Conservation (phyloP, 2,329 filamentous ascomycete species). For the Monosporascus sp. region DNA sequence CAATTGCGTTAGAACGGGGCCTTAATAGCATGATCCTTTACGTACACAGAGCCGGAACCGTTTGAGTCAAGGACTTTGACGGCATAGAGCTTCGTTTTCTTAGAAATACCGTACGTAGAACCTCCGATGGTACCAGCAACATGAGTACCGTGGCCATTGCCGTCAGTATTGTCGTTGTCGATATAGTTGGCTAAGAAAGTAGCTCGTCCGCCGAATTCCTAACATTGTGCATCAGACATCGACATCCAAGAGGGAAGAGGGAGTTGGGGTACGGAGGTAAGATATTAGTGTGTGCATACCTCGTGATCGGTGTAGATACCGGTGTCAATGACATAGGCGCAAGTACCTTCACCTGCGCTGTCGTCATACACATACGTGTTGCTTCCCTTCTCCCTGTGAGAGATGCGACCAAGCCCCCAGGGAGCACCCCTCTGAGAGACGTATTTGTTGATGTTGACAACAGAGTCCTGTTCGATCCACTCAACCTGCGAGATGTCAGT, state of each 20-base stretch:
- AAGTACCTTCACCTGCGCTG: conserved; percentile 14
- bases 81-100: conserved; percentile 13
- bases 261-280: too few relatives aligned
- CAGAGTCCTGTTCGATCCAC: conserved; percentile 6
- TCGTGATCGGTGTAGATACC: conserved; percentile 33
- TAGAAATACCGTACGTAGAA: conserved; percentile 14
- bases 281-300: too few relatives aligned
- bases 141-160: conserved; percentile 35
- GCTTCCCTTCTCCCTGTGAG: conserved; percentile 8
- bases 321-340: conserved; percentile 36
- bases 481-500: conserved; percentile 3
- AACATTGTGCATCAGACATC: background rate
- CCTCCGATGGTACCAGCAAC: conserved; percentile 13
- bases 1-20: background rate
- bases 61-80: conserved; percentile 8
- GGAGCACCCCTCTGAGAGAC: conserved; percentile 25
- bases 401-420: conserved; percentile 20
- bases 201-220: conserved; percentile 21
- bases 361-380: conserved; percentile 15
- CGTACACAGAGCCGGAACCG: conserved; percentile 9
- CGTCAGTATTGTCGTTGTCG: conserved; percentile 19
- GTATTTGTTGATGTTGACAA: conserved; percentile 14
- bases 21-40: background rate
- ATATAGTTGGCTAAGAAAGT: conserved; percentile 6
- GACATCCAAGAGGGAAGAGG: too few relatives aligned